Conservation (phyloP, 768 basidiomycete species). For the Agrocybe pediades region DNA sequence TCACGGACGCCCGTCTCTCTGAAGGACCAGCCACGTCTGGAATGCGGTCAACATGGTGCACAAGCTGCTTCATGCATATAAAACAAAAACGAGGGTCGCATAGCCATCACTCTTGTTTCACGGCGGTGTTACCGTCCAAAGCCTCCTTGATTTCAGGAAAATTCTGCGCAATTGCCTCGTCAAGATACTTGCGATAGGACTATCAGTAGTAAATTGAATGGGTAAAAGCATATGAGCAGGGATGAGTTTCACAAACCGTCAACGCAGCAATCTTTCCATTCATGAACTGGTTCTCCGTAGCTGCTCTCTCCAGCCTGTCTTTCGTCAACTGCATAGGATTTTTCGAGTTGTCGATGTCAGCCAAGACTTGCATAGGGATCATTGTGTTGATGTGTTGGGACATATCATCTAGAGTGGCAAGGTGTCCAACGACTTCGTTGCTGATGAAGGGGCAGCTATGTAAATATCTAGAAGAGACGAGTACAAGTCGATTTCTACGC, state of each 20-base stretch:
- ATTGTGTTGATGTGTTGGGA: slow-evolving; percentile 59
- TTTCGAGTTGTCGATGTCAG: slow-evolving; percentile 77
- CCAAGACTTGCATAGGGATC: slow-evolving; percentile 75
- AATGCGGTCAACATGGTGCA: not conserved
- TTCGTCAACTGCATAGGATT: slow-evolving; percentile 84
- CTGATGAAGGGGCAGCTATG: slow-evolving; percentile 35
- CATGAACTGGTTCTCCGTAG: slow-evolving; percentile 91
- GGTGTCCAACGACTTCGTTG: slow-evolving; percentile 74
- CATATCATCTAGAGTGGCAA: slow-evolving; percentile 69
- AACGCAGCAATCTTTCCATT: slow-evolving; percentile 85
- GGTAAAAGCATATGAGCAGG: slow-evolving; percentile 1
- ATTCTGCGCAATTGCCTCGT: slow-evolving; percentile 69
- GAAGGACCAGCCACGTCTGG: no score
- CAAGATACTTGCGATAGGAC: slow-evolving; percentile 70
- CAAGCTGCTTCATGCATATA: not conserved
- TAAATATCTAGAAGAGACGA: slow-evolving; percentile 6
- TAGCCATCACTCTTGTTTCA: not conserved
- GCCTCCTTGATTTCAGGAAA: slow-evolving; percentile 66
- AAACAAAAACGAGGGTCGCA: no score
- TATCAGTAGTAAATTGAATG: slow-evolving; percentile 26
- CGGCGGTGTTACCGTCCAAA: slow-evolving; percentile 16
- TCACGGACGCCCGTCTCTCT: no score
- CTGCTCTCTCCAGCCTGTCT: slow-evolving; percentile 78
- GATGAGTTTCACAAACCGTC: slow-evolving; percentile 44
- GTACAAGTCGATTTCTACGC: slow-evolving; percentile 23